These are phyloP conservation scores for Bombardia bombarda DNA, from an alignment of 495 filamentous ascomycete species.

Conservation along the genomic window DNA sequence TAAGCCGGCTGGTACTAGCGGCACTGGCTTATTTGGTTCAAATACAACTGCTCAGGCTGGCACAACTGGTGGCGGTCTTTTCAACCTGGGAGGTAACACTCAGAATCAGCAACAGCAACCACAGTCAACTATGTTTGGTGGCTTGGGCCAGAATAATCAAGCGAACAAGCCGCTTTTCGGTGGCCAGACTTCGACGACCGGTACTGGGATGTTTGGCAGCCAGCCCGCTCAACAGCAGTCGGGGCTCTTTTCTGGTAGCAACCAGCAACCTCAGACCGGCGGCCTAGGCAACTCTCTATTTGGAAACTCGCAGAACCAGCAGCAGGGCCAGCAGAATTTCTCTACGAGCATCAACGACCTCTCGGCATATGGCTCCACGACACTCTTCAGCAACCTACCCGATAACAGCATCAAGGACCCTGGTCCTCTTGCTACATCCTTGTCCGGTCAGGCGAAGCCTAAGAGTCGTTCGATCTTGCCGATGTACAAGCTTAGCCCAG, in stretches of 20 bases:
- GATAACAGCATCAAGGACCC: constrained; percentile 56
- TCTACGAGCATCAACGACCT: constrained; percentile 68
- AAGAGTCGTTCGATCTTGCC: constrained; percentile 74
- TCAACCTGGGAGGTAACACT: constrained; percentile 36
- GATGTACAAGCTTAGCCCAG: constrained; percentile 80
- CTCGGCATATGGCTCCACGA: constrained; percentile 74
- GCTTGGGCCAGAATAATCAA: constrained; percentile 28
- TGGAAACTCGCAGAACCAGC: constrained; percentile 32
- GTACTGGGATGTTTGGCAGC: constrained; percentile 59
- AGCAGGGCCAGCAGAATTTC: constrained; percentile 51
- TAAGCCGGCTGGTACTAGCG: constrained; percentile 42
- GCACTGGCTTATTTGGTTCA: constrained; percentile 39
- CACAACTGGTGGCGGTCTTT: constrained; percentile 36
- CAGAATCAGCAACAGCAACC: constrained; percentile 53
- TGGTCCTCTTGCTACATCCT: constrained; percentile 79
- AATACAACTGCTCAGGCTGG: constrained; percentile 20
- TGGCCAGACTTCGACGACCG: constrained; percentile 26
- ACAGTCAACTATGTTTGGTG: constrained; percentile 35
- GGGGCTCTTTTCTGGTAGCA: constrained; percentile 31
- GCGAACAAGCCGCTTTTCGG: constrained; percentile 40
- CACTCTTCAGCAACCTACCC: constrained; percentile 66
- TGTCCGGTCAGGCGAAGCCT: constrained; percentile 59
- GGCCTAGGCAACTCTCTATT: constrained; percentile 29
- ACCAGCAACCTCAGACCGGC: constrained; percentile 37
- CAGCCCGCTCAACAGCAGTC: constrained; percentile 38